Evolutionary conservation across 768 basidiomycete genomes (phyloP).

Genomic region (Phlebiopsis gigantea): DNA sequence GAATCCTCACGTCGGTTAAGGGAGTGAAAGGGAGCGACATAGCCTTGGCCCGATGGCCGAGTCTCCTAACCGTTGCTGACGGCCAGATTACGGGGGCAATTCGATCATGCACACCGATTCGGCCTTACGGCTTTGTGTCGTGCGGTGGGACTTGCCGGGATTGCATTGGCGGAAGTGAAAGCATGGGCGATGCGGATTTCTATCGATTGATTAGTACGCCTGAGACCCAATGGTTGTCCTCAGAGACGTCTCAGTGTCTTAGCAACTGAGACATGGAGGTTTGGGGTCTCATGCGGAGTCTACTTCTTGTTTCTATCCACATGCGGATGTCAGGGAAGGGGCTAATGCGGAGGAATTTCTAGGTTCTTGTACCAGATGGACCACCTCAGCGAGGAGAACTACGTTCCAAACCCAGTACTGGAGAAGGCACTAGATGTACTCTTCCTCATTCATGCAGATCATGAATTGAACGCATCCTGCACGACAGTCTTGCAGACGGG

Average conservation of each 20-base stretch:
- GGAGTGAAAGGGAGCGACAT: too few relatives aligned
- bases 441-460: slow-evolving; percentile 86
- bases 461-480: slow-evolving; percentile 83
- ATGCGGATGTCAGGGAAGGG: too few relatives aligned
- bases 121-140: background rate
- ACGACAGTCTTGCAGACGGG: slow-evolving; percentile 87
- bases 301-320: background rate
- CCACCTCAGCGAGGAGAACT: slow-evolving; percentile 66
- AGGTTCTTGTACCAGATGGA: slow-evolving; percentile 93
- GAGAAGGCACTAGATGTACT: slow-evolving; percentile 84
- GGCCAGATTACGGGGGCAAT: too few relatives aligned
- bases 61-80: too few relatives aligned
- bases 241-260: background rate
- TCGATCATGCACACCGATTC: too few relatives aligned
- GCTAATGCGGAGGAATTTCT: background rate
- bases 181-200: background rate
- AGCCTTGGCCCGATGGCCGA: too few relatives aligned
- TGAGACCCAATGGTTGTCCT: background rate
- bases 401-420: slow-evolving; percentile 77
- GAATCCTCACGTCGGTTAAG: too few relatives aligned
- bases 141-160: background rate
- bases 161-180: background rate
- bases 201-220: background rate
- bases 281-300: background rate
- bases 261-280: background rate